Base-by-base conservation (phyloP, 1,284 basidiomycete species). In the Cryptococcus sp. region DNA sequence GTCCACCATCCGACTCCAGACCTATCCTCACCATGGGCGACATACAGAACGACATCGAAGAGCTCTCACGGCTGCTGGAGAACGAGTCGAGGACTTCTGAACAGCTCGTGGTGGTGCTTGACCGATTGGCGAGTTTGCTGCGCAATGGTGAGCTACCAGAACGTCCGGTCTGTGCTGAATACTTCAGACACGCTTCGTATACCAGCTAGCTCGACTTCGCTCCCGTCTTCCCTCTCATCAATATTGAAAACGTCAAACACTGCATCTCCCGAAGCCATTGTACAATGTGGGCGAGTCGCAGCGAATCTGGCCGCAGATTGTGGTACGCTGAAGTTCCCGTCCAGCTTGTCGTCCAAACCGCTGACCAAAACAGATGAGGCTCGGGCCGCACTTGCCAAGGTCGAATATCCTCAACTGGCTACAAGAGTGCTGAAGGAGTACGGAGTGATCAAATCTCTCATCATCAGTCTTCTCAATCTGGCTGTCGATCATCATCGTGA, bases 271-370 rank as follows among this genome's bases (percentile, higher is more conserved):
- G 24, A 33, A 24, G 16, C 14, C 18, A 31, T 34, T 16, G 25
- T 41, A n/a, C 62, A 69, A 47, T 51, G 55, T 4, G 65, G 58
- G 0, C 52, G 70, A 24, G 65, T 63, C 1, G 66, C 62, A 2
- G 66, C 66, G 6, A 72, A 72, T 49, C 41, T 71, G 7, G 58
- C 50, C 2, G 62, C 63, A 0, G 63, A 68, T 31, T 55, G 48
- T 35, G 62, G 67, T 66, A 37, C n/a, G n/a, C n/a, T n/a, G n/a
- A n/a, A 37, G 65, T n/a, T 4, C 24, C 23, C n/a, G 16, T 23
- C 43, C 16, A 31, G 32, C 14, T 28, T 19, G 16, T 23, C 16
- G 40, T 43, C 18, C 11, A 7, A 11, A n/a, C 36, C 33, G 33
- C 9, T 42, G 9, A 26, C 16, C 23, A 45, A 12, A 5, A 25